Conservation (phyloP, 2,329 filamentous ascomycete species). For the Sporothrix pallida region DNA sequence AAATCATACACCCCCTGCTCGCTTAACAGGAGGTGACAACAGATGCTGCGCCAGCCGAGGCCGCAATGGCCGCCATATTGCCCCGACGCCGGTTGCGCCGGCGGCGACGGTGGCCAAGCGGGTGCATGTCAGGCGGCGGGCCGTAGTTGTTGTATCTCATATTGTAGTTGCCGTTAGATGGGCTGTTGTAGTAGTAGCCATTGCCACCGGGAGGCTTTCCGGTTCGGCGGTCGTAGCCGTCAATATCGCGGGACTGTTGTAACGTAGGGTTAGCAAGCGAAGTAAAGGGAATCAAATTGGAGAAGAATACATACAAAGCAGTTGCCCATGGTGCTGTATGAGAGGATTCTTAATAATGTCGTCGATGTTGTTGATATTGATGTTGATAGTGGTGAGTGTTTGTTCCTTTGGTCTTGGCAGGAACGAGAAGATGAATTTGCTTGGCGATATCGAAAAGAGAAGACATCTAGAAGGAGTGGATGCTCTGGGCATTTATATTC, state of each 20-base stretch:
- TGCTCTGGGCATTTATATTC: slow-evolving; percentile 6
- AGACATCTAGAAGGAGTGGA: not conserved
- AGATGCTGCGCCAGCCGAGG: not conserved
- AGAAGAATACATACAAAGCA: slow-evolving; percentile 10
- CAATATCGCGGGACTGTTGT: not conserved
- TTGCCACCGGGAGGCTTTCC: not conserved
- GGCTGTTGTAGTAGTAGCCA: not conserved
- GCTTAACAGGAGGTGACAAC: not conserved
- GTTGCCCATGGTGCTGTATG: slow-evolving; percentile 3
- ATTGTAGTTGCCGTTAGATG: slow-evolving; percentile 1
- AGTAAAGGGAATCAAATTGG: too few relatives aligned
- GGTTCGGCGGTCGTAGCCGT: slow-evolving; percentile 13
- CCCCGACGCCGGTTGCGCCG: not conserved
- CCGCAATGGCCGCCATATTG: not conserved
- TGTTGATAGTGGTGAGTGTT: not conserved
- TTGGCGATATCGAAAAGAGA: slow-evolving; percentile 6
- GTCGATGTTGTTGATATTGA: too few relatives aligned
- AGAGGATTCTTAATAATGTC: not conserved
- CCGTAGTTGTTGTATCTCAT: not conserved
- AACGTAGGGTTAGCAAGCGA: not conserved
- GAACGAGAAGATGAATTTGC: not conserved
- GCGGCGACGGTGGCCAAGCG: not conserved
- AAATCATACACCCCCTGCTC: not conserved
- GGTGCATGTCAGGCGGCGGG: not conserved
- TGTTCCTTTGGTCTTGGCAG: not conserved